Base-by-base conservation (phyloP, 1,284 basidiomycete genomes). In the Quambalaria eucalypti region DNA sequence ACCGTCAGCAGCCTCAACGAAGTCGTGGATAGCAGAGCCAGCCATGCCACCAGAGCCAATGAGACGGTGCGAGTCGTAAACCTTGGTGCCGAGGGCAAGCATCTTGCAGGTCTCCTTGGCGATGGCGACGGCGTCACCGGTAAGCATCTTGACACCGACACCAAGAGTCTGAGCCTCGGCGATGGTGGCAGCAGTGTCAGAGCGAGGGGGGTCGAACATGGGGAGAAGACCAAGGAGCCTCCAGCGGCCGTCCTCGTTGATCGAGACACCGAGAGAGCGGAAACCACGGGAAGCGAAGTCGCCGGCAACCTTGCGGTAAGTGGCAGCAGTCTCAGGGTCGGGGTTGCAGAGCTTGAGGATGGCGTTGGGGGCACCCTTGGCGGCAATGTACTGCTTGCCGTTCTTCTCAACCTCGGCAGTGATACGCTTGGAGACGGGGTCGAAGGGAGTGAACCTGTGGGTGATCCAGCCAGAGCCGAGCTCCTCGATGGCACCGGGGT, bases 391-490 rank as follows among this genome's bases (percentile, higher is more conserved):
- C 53, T 73, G 70, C 67, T 79, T 78, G 50, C 81, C 81, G 59
- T 81, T 78, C 60, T 78, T 77, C 56, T 79, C 78, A 28, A 82
- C 80, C 64, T 82, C 81, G 48, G 81, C 79, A 47, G 80, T 81
- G 68, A 82, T 82, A 51, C 81, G 79, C 74, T 82, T 82, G 49
- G 80, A 81, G 49, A 82, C 81, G 26, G 81, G 81, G 67, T 82
- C 81, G 72, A 82, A 82, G 28, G 81, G 81, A 2, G 76, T 77
- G 71, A 82, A 82, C 61, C 79, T 80, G 65, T 79, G 71, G 25
- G 81, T 82, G 52, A 67, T 77, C 81, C 81, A 82, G 46, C 81
- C 81, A 5, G 68, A 68, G 55, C 70, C 74, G 60, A 80, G 78
- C 64, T 78, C 78, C 62, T 82, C 79, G 61, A 79, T 78, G 3